phyloP scores from a whole-genome alignment of 441 rosid genomes.

The Jatropha podagrica region DNA sequence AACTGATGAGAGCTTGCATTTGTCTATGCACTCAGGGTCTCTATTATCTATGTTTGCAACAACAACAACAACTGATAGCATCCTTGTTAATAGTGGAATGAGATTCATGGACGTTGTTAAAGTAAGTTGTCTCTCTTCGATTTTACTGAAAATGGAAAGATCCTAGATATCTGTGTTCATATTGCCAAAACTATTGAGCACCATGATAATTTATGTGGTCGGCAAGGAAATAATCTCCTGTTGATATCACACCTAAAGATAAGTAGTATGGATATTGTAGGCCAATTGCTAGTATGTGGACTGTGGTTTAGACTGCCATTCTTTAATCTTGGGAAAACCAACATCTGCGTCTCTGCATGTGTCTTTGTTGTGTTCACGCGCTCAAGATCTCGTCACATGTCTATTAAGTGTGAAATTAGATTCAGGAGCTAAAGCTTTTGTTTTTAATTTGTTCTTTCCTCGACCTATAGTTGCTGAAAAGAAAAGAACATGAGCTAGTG shows the following conservation, averaged over 20 bases:
- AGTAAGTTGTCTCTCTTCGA: conserved; percentile 46
- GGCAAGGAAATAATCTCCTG: not conserved
- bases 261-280: not conserved
- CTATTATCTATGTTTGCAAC: conserved; percentile 56
- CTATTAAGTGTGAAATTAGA: too few relatives aligned
- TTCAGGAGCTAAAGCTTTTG: too few relatives aligned
- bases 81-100: conserved; percentile 72
- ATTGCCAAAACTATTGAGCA: not conserved
- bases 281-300: not conserved
- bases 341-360: not conserved
- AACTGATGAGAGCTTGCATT: conserved; percentile 50
- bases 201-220: not conserved
- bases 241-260: not conserved
- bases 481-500: too few relatives aligned
- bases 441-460: too few relatives aligned
- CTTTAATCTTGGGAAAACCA: not conserved
- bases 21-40: conserved; percentile 51
- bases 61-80: conserved; percentile 46
- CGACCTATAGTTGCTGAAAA: too few relatives aligned
- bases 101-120: conserved; percentile 74
- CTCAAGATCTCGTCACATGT: too few relatives aligned
- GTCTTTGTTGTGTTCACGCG: too few relatives aligned
- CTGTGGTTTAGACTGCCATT: not conserved
- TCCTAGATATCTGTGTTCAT: not conserved
- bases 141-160: not conserved